A percentile compares a stretch with the other conserved stretches of the same genome.
Evolutionary conservation across 768 basidiomycete species (phyloP).

Genomic region (button mushroom (Agaricus bisporus)): DNA sequence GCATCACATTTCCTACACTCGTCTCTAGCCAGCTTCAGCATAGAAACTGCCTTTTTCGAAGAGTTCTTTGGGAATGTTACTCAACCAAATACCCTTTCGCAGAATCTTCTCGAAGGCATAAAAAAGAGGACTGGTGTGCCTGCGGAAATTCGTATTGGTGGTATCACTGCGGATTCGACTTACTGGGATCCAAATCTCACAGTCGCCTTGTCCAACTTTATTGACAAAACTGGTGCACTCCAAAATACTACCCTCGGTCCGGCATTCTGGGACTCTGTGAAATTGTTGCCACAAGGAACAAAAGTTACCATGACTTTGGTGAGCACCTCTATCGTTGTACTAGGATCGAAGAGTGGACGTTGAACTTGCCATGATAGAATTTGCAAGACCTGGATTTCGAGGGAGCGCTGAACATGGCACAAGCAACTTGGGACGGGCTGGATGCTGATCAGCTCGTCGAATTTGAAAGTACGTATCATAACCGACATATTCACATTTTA

Average conservation of each 20-base stretch:
- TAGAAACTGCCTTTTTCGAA: constrained; percentile 50
- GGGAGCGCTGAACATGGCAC: constrained; percentile 36
- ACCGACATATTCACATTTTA: not conserved
- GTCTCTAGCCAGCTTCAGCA: constrained; percentile 45
- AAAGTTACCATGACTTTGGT: constrained; percentile 42
- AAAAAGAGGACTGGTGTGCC: constrained; percentile 37
- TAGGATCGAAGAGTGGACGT: not conserved
- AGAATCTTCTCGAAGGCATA: constrained; percentile 39
- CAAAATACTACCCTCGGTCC: constrained; percentile 48
- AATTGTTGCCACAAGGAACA: constrained; percentile 39
- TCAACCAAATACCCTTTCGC: constrained; percentile 36
- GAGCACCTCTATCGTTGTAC: constrained; percentile 5
- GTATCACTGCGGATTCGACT: constrained; percentile 50
- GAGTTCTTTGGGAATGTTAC: constrained; percentile 41
- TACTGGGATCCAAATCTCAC: constrained; percentile 38
- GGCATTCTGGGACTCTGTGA: constrained; percentile 41
- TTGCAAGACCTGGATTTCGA: constrained; percentile 36
- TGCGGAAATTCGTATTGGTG: constrained; percentile 44
- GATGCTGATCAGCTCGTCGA: constrained; percentile 29
- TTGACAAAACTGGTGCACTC: constrained; percentile 35
- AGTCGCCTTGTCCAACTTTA: constrained; percentile 35
- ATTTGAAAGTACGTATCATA: constrained; percentile 37
- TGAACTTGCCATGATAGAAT: constrained; percentile 26
- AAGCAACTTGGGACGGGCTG: constrained; percentile 34
- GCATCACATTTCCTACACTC: constrained; percentile 39